A percentile compares a stretch with the other conserved stretches of the same genome.
Conservation (phyloP, 1,284 basidiomycete genomes). For the Austroboletus novae-zelandiae region DNA sequence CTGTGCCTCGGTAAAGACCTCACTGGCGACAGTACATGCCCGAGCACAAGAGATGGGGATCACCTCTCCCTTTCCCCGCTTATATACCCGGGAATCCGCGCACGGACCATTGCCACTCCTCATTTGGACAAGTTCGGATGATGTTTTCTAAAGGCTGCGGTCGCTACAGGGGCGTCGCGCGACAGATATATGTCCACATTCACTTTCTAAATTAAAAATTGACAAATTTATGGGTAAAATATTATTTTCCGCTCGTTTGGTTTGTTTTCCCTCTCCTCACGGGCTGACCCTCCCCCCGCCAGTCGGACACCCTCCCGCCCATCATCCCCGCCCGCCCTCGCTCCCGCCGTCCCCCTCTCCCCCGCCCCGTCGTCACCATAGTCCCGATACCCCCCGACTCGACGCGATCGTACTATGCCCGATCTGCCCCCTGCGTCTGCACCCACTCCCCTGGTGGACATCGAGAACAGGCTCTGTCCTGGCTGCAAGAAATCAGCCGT, state of each 20-base stretch:
- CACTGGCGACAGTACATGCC: slow-evolving; percentile 90
- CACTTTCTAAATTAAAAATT: background rate
- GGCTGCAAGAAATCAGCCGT: slow-evolving; percentile 85
- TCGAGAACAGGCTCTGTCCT: slow-evolving; percentile 74
- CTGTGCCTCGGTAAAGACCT: slow-evolving; percentile 89
- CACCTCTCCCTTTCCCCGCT: background rate
- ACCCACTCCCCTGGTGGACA: slow-evolving; percentile 14
- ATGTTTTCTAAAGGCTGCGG: background rate
- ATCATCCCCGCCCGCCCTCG: background rate
- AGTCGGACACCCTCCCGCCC: background rate
- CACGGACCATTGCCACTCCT: slow-evolving; percentile 43
- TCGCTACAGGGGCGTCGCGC: background rate
- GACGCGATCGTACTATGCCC: slow-evolving; percentile 9
- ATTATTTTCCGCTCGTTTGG: background rate
- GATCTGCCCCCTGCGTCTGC: background rate
- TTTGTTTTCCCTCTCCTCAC: slow-evolving; percentile 1
- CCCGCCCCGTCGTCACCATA: background rate
- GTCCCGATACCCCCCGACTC: background rate
- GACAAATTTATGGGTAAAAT: background rate
- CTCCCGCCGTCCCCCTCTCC: background rate
- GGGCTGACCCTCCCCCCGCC: background rate
- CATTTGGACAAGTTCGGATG: background rate
- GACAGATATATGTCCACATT: too few relatives aligned
- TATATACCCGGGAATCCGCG: slow-evolving; percentile 34
- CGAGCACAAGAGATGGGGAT: slow-evolving; percentile 82